A percentile compares a stretch with the other conserved stretches of the same genome.
These are phyloP conservation scores for Brassica balearica DNA, from an alignment of 441 rosid species.

Conservation along the genomic window DNA sequence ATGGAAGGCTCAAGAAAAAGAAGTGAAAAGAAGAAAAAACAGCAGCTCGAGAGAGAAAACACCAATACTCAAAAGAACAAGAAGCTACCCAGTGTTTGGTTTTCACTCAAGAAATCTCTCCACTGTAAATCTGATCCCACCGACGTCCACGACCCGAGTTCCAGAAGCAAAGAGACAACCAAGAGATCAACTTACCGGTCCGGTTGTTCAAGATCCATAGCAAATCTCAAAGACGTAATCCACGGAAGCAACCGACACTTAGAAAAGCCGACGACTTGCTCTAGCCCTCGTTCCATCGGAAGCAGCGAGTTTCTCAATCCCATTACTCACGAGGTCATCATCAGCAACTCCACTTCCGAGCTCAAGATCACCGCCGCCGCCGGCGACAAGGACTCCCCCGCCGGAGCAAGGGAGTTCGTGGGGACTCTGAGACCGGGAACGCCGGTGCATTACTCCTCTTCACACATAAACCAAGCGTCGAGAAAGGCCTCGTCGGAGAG, in stretches of 20 bases:
- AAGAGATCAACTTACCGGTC: slow-evolving; percentile 57
- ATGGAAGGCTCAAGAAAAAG: slow-evolving; percentile 36
- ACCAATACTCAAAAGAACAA: slow-evolving; percentile 5
- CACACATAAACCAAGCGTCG: slow-evolving; percentile 53
- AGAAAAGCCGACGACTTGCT: slow-evolving; percentile 74
- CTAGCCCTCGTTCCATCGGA: slow-evolving; percentile 96
- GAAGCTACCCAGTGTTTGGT: slow-evolving; percentile 82
- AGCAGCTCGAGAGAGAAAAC: slow-evolving; percentile 9
- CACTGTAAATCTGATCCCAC: slow-evolving; percentile 86
- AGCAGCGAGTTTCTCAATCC: slow-evolving; percentile 98
- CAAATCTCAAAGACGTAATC: slow-evolving; percentile 93
- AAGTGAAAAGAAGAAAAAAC: slow-evolving; percentile 10
- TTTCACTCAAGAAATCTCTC: slow-evolving; percentile 80
- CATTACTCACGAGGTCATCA: slow-evolving; percentile 87
- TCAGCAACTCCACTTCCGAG: slow-evolving; percentile 88
- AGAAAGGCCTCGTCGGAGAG: slow-evolving; percentile 54
- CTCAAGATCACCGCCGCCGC: slow-evolving; percentile 72
- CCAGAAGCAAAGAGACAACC: slow-evolving; percentile 67
- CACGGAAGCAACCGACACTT: slow-evolving; percentile 87
- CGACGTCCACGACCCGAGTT: slow-evolving; percentile 83
- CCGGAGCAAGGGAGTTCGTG: slow-evolving; percentile 58
- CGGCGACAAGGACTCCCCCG: slow-evolving; percentile 5
- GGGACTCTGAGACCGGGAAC: slow-evolving; percentile 89
- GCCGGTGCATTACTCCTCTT: slow-evolving; percentile 76
- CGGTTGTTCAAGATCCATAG: slow-evolving; percentile 94